These are phyloP conservation scores for Tulasnella sp. DNA, from an alignment of 768 basidiomycete genomes.

Conservation along the genomic window DNA sequence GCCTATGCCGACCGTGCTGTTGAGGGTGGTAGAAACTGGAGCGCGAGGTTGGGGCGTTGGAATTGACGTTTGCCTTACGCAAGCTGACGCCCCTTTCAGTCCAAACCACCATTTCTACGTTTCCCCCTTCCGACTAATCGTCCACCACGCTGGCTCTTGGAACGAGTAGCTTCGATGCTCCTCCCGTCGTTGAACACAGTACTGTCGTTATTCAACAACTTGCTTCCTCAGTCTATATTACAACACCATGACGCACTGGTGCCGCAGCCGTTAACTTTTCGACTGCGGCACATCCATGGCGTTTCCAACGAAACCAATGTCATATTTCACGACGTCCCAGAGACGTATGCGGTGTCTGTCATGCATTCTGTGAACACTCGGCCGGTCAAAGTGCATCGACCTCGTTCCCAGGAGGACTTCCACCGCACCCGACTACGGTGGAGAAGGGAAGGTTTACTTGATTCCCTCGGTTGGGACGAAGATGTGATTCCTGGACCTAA, in stretches of 20 bases:
- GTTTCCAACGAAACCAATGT: constrained; percentile 4
- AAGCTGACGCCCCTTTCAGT: not conserved
- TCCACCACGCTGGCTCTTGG: not conserved
- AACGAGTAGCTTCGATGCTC: not conserved
- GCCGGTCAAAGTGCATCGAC: not conserved
- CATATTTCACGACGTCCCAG: constrained; percentile 14
- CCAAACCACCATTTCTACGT: constrained; percentile 3
- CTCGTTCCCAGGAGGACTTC: constrained; percentile 1
- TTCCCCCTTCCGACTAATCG: not conserved
- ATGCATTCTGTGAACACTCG: constrained; percentile 5
- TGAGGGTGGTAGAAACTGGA: too few relatives aligned
- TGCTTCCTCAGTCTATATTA: not conserved
- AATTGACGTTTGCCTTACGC: not conserved
- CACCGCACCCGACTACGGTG: constrained; percentile 9
- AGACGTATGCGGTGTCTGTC: not conserved
- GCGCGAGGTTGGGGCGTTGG: too few relatives aligned
- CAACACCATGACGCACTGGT: not conserved
- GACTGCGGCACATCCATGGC: constrained; percentile 10
- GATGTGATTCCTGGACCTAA: constrained; percentile 58
- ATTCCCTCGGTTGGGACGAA: constrained; percentile 43
- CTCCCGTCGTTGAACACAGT: not conserved
- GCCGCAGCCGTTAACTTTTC: constrained; percentile 11
- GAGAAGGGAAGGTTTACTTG: not conserved
- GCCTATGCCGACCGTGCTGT: too few relatives aligned
- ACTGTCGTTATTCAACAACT: not conserved